Percentiles rank a stretch among this genome's conserved stretches.
Conservation (phyloP, 192 early-diverging fungal genomes). For the Gigaspora rosea region DNA sequence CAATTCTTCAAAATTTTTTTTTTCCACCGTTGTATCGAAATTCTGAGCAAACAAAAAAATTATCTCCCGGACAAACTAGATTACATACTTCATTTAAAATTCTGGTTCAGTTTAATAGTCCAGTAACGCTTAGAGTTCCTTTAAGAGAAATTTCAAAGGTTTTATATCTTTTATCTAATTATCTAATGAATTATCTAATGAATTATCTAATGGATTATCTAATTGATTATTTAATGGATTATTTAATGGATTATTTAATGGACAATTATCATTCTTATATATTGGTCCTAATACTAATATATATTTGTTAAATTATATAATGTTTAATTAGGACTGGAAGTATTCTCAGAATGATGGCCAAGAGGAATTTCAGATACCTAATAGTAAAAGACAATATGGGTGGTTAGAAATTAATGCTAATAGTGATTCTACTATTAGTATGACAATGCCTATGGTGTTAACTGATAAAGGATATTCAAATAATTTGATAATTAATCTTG, state of each 20-base stretch:
- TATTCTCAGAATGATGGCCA: slow-evolving; percentile 38
- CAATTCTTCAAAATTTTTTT: slow-evolving; percentile 67
- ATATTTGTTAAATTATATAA: too few species aligned
- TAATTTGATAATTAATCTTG: slow-evolving; percentile 50
- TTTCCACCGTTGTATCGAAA: slow-evolving; percentile 71
- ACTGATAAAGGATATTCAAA: slow-evolving; percentile 57
- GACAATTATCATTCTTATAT: background rate
- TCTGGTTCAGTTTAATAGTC: slow-evolving; percentile 60
- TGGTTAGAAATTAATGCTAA: slow-evolving; percentile 69
- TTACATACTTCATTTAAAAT: slow-evolving; percentile 58
- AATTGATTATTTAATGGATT: background rate
- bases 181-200: background rate
- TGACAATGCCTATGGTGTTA: slow-evolving; percentile 61
- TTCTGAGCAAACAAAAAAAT: slow-evolving; percentile 44
- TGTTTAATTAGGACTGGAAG: slow-evolving; percentile 61
- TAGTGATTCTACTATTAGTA: slow-evolving; percentile 51
- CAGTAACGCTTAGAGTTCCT: slow-evolving; percentile 62
- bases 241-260: background rate
- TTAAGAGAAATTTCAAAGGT: slow-evolving; percentile 75
- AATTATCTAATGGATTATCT: background rate
- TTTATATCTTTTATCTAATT: background rate
- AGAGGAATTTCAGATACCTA: slow-evolving; percentile 30
- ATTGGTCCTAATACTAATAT: too few species aligned
- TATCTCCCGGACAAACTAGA: slow-evolving; percentile 59
- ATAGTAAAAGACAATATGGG: slow-evolving; percentile 58